Conservation (phyloP, 2,329 filamentous ascomycete species). For the Botrytis pseudocinerea region DNA sequence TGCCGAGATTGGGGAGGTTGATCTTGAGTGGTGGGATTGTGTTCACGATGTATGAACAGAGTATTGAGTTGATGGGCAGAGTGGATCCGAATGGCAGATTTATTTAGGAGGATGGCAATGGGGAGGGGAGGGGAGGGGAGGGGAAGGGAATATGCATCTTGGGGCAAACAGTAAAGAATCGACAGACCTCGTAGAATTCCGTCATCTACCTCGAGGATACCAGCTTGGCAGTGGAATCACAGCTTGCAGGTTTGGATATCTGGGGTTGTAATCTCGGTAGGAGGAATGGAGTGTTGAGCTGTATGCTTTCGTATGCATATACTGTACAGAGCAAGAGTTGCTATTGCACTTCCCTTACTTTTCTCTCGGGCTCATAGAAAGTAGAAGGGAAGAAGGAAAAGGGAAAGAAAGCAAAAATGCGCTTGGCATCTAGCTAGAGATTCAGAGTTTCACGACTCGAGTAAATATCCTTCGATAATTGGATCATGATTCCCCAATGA, state of each 20-base stretch:
- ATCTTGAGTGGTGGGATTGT: constrained; percentile 95
- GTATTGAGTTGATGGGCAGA: constrained; percentile 80
- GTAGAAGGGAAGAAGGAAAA: background rate
- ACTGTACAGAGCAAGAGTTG: background rate
- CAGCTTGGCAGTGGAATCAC: background rate
- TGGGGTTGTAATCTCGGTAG: constrained; percentile 3
- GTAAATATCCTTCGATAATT: background rate
- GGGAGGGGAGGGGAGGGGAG: constrained; percentile 29
- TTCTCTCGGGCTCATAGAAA: background rate
- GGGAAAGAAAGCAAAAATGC: background rate
- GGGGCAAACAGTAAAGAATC: background rate
- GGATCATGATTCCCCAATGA: background rate
- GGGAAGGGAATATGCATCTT: constrained; percentile 5
- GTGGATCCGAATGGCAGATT: constrained; percentile 83
- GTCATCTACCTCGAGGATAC: background rate
- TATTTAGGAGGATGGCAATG: constrained; percentile 51
- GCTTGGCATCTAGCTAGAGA: background rate
- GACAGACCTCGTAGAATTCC: constrained; percentile 8
- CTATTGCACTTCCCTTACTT: background rate
- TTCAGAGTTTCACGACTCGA: background rate
- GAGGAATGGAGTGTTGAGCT: background rate
- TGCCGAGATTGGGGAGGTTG: constrained; percentile 80
- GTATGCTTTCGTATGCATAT: background rate
- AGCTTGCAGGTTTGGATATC: background rate
- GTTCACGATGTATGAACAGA: constrained; percentile 98